Evolutionary conservation across 768 basidiomycete genomes (phyloP), one percentile per base, ranked within the genome.

Genomic region (Sarcodon aspratus): DNA sequence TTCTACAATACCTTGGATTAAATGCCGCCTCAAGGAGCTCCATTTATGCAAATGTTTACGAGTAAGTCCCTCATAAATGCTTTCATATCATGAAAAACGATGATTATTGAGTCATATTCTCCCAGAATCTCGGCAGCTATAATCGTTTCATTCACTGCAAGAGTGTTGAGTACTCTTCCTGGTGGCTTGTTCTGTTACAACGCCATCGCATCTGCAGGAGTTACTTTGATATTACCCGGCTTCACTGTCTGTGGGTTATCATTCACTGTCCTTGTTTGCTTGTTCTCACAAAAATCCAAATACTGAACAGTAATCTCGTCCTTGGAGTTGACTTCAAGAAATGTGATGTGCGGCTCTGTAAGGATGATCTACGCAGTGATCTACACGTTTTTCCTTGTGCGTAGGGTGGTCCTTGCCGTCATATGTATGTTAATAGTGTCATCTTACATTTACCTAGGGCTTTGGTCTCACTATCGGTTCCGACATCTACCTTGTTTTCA

Each of bases 21-120:
- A 83, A 81, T 58, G 80, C 86, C 8, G 90, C 91, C 3, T 76
- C 82, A 55, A 90, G 86, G 65, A 92, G 85, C 56, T 75, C 86
- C 1, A 84, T 89, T 67, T 94, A 92, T 64, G 89, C 90, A n/a
- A 94, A 91, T 58, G 89, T 94, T 50, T 95, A 93, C 59, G 92
- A 95, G 92, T 93, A 61, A 63, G 89, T 71, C 18, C 6, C 33
- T 42, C 35, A 12, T 17, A 45, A 1, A 27, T n/a, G 11, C 7
- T 12, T 12, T 40, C 9, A 15, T 10, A n/a, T 42, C 45, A 3
- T 13, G 42, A 18, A 33, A 21, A 13, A 10, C 11, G 33, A 21
- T 49, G 9, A 48, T 17, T 12, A 34, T 33, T 40, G 40, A 27
- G n/a, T 27, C 9, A 42, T 42, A 1, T 27, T 44, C 10, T 4